Conservation (phyloP, 352 stramenopile species). For the Phytophthora podocarpi region DNA sequence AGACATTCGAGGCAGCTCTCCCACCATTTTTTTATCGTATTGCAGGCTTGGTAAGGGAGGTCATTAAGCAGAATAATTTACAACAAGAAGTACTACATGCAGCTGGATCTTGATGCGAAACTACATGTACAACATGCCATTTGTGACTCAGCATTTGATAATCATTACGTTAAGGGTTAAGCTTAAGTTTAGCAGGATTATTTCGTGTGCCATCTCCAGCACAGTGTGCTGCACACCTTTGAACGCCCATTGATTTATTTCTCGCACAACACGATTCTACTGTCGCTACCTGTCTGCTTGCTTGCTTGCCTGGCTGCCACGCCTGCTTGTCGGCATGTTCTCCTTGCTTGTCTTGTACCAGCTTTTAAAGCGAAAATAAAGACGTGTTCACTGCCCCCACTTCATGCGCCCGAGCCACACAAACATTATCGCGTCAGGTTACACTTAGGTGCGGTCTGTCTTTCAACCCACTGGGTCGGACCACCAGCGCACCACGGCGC, state of each 20-base stretch:
- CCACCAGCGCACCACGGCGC: not conserved
- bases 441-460: not conserved
- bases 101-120: too few relatives aligned
- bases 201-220: too few relatives aligned
- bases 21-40: slow-evolving; percentile 6
- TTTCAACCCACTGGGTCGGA: not conserved
- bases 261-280: slow-evolving; percentile 27
- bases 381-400: not conserved
- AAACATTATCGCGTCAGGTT: slow-evolving; percentile 11
- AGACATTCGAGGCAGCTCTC: slow-evolving; percentile 3
- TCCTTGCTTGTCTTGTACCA: slow-evolving; percentile 10
- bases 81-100: too few relatives aligned
- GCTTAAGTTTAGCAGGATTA: too few relatives aligned
- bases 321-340: not conserved
- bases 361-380: slow-evolving; percentile 32
- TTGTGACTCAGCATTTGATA: too few relatives aligned
- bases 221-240: too few relatives aligned
- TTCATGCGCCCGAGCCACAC: slow-evolving; percentile 21
- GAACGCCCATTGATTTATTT: slow-evolving; percentile 23
- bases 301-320: too few relatives aligned
- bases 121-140: too few relatives aligned
- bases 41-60: too few relatives aligned
- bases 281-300: slow-evolving; percentile 7
- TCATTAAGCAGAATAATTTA: too few relatives aligned
- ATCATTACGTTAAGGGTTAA: too few relatives aligned